These are phyloP conservation scores for Mortierella sp. DNA, from an alignment of 371 early-diverging fungal genomes.

Conservation along the genomic window DNA sequence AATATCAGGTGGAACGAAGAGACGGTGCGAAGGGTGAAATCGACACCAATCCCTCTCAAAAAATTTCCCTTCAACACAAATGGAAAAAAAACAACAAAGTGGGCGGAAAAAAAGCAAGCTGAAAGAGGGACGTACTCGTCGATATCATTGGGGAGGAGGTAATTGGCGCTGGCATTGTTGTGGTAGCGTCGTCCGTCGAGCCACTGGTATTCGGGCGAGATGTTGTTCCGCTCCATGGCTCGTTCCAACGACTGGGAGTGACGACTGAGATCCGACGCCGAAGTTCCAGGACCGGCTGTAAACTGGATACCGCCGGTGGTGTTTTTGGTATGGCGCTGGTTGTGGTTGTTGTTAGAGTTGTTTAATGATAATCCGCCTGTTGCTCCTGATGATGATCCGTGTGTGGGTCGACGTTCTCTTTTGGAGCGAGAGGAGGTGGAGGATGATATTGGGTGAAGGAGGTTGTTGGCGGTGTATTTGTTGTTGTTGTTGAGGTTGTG, in stretches of 20 bases:
- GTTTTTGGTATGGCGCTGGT: background rate
- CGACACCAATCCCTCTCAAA: background rate
- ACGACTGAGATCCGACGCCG: background rate
- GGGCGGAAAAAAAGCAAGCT: background rate
- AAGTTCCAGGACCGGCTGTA: background rate
- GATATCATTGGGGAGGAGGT: conserved; percentile 48
- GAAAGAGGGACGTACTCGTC: conserved; percentile 38
- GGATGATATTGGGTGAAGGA: background rate
- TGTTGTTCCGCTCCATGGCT: conserved; percentile 17
- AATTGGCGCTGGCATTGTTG: conserved; percentile 36
- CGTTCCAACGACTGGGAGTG: conserved; percentile 1
- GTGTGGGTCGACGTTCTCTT: background rate
- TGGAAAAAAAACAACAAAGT: background rate
- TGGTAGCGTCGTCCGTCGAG: conserved; percentile 49
- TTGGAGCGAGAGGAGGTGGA: background rate
- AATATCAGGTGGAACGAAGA: background rate
- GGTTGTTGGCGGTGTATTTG: background rate
- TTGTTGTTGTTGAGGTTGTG: background rate
- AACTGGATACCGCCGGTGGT: background rate
- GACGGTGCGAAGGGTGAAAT: background rate
- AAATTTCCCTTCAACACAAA: background rate
- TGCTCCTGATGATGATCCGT: background rate
- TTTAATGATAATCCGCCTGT: background rate
- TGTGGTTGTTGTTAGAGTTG: background rate
- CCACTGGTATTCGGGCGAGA: conserved; percentile 42